Base-by-base conservation (phyloP, 2,329 filamentous ascomycete genomes). In the Pseudofabraea citricarpa region DNA sequence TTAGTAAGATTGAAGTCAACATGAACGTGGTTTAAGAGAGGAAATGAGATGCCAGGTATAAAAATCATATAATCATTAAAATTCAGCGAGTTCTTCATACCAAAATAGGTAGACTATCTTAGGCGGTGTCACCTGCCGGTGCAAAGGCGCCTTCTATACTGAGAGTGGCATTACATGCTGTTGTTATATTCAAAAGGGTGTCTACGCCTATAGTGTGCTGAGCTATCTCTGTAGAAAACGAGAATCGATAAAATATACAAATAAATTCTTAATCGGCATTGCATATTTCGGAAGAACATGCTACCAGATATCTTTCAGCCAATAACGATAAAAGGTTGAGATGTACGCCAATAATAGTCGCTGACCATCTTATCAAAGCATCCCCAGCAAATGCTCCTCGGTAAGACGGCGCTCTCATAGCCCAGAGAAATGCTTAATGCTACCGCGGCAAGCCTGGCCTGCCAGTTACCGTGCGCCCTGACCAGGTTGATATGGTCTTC, bases 401-500 rank as follows among this genome's bases (percentile, higher is more conserved):
- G 40, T 9, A 42, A 22, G n/a, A 42, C 22, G 29, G 35, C 23
- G n/a, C 13, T 35, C 24, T 18, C 19, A 16, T n/a, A 5, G 12
- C 43, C 26, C 18, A 49, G 19, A 33, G 41, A 4, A 43, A 53
- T 20, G 50, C 52, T 15, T 41, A 56, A 4, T 48, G 36, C 49
- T 50, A 49, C 21, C 8, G 38, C 22, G 8, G 42, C 48, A 2
- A 50, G 46, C 15, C 47, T 18, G 12, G 40, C 44, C 3, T 40
- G 21, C 41, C 44, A 47, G 26, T 49, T 49, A 6, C 24, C 23
- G 38, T 44, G 21, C 4, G 36, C 41, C 15, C 41, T 24, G 9
- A 47, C 19, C 16, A 44, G 24, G 20, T 9, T 12, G 31, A 31
- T 27, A n/a, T 21, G 15, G 8, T 16, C 24, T 7, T 15, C 4